Evolutionary conservation across 2,329 filamentous ascomycete species (phyloP).

Genomic region (Talaromyces amestolkiae): DNA sequence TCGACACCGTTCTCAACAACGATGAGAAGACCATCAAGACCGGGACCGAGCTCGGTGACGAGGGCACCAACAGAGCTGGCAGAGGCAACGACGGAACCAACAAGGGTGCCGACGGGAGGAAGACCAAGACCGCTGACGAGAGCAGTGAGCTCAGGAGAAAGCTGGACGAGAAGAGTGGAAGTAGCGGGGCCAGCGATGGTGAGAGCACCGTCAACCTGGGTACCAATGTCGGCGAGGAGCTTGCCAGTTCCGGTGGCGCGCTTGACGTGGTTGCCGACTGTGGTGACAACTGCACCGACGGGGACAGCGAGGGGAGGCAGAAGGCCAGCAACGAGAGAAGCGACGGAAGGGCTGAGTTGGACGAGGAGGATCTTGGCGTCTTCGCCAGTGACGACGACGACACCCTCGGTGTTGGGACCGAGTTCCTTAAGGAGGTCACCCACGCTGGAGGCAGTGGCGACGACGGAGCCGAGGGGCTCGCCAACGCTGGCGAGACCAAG

Average conservation of each 20-base stretch:
- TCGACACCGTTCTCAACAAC: conserved; percentile 25
- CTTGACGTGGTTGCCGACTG: conserved; percentile 31
- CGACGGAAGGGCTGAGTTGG: conserved; percentile 29
- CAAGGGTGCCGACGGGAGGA: conserved; percentile 26
- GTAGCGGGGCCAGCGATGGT: conserved; percentile 31
- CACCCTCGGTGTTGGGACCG: conserved; percentile 26
- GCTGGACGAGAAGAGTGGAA: conserved; percentile 33
- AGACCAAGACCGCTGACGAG: conserved; percentile 32
- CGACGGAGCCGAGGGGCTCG: conserved; percentile 27
- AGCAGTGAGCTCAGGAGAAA: conserved; percentile 30
- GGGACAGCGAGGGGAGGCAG: conserved; percentile 32
- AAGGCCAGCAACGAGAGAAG: conserved; percentile 29
- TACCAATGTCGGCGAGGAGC: conserved; percentile 29
- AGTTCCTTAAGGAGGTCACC: conserved; percentile 30
- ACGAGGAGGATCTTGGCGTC: conserved; percentile 33
- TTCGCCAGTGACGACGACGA: conserved; percentile 32
- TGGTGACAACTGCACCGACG: conserved; percentile 29
- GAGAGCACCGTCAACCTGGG: conserved; percentile 28
- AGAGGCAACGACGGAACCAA: conserved; percentile 29
- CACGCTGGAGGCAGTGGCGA: conserved; percentile 28
- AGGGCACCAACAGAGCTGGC: conserved; percentile 30
- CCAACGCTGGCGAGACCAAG: conserved; percentile 30
- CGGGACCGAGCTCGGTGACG: conserved; percentile 25
- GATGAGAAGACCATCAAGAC: conserved; percentile 25
- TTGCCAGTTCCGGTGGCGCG: conserved; percentile 25